Evolutionary conservation across 2,329 filamentous ascomycete genomes (phyloP).

Genomic region (Venturia effusa): DNA sequence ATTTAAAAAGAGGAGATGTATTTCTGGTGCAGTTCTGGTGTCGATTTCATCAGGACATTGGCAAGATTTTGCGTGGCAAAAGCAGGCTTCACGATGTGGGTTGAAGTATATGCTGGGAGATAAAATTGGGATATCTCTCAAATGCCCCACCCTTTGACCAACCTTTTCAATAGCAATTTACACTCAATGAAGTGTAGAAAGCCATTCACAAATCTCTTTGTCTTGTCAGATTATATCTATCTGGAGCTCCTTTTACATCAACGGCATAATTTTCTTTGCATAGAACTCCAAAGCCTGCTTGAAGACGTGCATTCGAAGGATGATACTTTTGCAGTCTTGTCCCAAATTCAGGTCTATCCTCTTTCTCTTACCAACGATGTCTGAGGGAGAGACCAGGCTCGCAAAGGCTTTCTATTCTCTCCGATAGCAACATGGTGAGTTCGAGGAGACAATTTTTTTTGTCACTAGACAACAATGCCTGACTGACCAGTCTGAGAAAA

Average conservation of each 20-base stretch:
- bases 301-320: background rate
- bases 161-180: background rate
- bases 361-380: background rate
- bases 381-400: background rate
- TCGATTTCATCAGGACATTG: background rate
- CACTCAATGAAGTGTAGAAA: background rate
- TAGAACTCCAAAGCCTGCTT: background rate
- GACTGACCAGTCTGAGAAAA: background rate
- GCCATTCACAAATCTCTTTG: background rate
- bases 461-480: background rate
- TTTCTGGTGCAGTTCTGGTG: background rate
- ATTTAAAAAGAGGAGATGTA: background rate
- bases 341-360: background rate
- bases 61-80: background rate
- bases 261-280: background rate
- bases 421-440: no score
- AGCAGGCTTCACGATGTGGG: background rate
- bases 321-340: background rate
- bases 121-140: no score
- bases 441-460: no score
- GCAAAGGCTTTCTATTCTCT: background rate
- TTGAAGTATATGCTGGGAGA: no score
- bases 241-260: background rate
- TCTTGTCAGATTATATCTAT: background rate
- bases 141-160: background rate